Evolutionary conservation across 164 flowering plant species (phyloP).

Genomic region (Pachysandra terminalis): DNA sequence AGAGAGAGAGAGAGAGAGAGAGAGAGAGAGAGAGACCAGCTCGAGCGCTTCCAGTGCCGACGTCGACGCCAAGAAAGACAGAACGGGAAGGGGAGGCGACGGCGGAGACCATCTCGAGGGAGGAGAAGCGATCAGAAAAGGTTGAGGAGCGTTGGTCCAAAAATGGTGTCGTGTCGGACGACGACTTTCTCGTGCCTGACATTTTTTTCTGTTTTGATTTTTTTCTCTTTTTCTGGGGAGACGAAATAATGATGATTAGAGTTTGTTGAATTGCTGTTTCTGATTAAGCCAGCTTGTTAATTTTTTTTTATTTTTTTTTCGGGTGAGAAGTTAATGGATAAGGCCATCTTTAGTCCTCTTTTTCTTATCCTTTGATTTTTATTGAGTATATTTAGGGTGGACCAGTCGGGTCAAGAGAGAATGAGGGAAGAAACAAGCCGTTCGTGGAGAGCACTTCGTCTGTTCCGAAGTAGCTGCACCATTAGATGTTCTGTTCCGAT

Average conservation of each 20-base stretch:
- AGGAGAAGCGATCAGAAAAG: slow-evolving; percentile 11
- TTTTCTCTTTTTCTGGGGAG: neutral
- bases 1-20: neutral
- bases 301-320: too few relatives aligned
- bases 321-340: too few relatives aligned
- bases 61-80: slow-evolving; percentile 85
- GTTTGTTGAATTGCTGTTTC: neutral
- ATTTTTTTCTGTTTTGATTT: neutral
- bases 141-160: slow-evolving; percentile 13
- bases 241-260: neutral
- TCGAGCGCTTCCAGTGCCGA: slow-evolving; percentile 98
- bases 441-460: too few relatives aligned
- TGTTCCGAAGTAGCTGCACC: too few relatives aligned
- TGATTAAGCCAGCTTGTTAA: too few relatives aligned
- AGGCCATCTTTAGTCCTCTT: too few relatives aligned
- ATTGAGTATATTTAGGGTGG: too few relatives aligned
- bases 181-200: slow-evolving; percentile 17
- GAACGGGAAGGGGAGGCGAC: slow-evolving; percentile 24
- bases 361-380: too few relatives aligned
- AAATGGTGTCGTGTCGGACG: slow-evolving; percentile 28
- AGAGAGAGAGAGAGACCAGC: slow-evolving; percentile 50
- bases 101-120: slow-evolving; percentile 45
- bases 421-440: too few relatives aligned
- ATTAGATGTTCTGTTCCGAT: too few relatives aligned
- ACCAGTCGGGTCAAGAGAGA: too few relatives aligned